A percentile compares a stretch with the other conserved stretches of the same genome.
phyloP scores from a whole-genome alignment of 805 yeast species.

The Groenewaldozyma salmanticensis region DNA sequence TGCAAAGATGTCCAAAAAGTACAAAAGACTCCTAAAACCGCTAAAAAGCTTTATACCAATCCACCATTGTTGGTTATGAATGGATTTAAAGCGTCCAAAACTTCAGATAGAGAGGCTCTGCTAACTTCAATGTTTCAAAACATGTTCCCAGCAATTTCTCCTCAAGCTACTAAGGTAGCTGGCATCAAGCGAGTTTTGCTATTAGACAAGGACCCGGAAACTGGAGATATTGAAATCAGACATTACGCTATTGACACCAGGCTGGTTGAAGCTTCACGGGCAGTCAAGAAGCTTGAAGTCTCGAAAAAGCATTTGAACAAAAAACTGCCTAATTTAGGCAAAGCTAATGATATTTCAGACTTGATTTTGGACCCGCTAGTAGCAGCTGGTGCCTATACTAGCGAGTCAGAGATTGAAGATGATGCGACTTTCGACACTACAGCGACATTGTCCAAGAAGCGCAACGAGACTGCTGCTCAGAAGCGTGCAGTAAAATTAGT shows the following conservation, averaged over 20 bases:
- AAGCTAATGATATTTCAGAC: slow-evolving; percentile 69
- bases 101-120: slow-evolving; percentile 57
- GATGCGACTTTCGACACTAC: slow-evolving; percentile 18
- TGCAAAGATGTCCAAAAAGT: slow-evolving; percentile 67
- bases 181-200: slow-evolving; percentile 78
- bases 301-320: slow-evolving; percentile 54
- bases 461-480: slow-evolving; percentile 21
- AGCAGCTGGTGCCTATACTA: slow-evolving; percentile 68
- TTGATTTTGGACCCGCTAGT: slow-evolving; percentile 67
- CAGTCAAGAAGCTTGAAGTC: slow-evolving; percentile 59
- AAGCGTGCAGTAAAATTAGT: slow-evolving; percentile 86
- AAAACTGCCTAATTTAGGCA: slow-evolving; percentile 58
- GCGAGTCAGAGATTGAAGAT: slow-evolving; percentile 82
- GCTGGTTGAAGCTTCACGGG: slow-evolving; percentile 57
- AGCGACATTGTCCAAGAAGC: neutral
- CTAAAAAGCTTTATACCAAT: slow-evolving; percentile 45
- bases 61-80: slow-evolving; percentile 92
- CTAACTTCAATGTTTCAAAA: slow-evolving; percentile 86
- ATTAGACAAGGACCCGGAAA: slow-evolving; percentile 60
- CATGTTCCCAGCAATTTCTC: slow-evolving; percentile 91
- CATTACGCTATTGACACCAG: slow-evolving; percentile 86
- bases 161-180: slow-evolving; percentile 63
- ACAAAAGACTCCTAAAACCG: slow-evolving; percentile 69
- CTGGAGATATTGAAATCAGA: slow-evolving; percentile 72
- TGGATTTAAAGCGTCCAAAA: slow-evolving; percentile 66